Base-by-base conservation (phyloP, 1,284 basidiomycete species). In the Apiotrichum gracile region DNA sequence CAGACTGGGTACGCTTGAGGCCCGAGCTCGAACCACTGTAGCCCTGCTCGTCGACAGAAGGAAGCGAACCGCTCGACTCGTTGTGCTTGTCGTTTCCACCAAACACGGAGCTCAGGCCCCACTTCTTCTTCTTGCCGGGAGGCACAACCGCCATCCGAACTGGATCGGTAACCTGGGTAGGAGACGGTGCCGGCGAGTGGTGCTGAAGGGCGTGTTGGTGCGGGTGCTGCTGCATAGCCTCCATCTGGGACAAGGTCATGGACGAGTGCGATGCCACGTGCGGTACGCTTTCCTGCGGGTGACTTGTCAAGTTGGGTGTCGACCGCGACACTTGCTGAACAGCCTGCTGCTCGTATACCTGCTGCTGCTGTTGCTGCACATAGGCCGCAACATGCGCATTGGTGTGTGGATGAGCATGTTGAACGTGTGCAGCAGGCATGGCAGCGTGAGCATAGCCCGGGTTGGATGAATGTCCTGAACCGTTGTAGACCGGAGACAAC, bases 1-100 rank as follows among this genome's bases (percentile, higher is more conserved):
- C 84, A 16, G 90, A 90, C 64, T 89, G 87, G 3, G 87, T 85
- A 38, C 91, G 87, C 76, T 93, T 93, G 72, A 91, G 49, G 13
- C 49, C 24, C 16, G 43, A 31, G 12, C 39, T 38, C 4, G 46
- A 34, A 16, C 22, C 34, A 13, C 33, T 78, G 22, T 78, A 68
- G 42, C 72, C 66, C 60, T 79, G 75, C 39, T 68, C 66, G 49
- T 87, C 85, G 45, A 88, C 82, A 19, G 86, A 82, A 5, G 90
- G 78, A 6, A 60, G 59, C 2, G 62, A 51, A 2, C 55, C 80
- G 62, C 83, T 79, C 9, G 46, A 47, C 16, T 35, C 34, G 46
- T n/a, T n/a, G n/a, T 78, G 79, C 65, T 88, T 88, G 67, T 88
- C 87, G 33, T 81, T 79, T 49, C 81, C 78, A 14, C 87, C 85